Conservation (phyloP, 257 asterid species). For the Solanum dulcamara region DNA sequence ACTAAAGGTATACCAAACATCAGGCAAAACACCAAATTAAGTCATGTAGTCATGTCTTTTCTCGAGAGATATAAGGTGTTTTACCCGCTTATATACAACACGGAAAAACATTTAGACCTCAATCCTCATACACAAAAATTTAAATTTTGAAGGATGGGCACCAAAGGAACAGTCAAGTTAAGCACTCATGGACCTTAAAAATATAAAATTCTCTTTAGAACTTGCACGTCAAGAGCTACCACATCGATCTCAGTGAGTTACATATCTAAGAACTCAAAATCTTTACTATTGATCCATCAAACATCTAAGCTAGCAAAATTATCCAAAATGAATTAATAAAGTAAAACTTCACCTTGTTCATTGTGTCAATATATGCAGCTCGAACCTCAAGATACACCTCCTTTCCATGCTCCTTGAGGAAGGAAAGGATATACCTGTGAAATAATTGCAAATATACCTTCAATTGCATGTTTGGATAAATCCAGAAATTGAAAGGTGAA, state of each 20-base stretch:
- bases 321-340: neutral
- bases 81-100: neutral
- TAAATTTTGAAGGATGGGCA: neutral
- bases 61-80: neutral
- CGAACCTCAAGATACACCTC: constrained; percentile 87
- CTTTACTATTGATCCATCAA: neutral
- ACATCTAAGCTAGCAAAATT: neutral
- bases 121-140: neutral
- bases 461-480: neutral
- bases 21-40: neutral
- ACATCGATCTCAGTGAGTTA: neutral
- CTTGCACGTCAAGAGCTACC: neutral
- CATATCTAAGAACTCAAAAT: neutral
- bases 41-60: neutral
- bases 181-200: neutral
- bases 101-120: neutral
- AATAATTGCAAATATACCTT: constrained; percentile 5
- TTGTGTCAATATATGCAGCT: constrained; percentile 93
- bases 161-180: constrained; percentile 7
- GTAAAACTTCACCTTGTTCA: constrained; percentile 66
- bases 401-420: constrained; percentile 91
- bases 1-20: neutral
- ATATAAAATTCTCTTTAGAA: neutral
- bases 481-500: neutral
- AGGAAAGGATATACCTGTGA: constrained; percentile 63